A percentile compares a stretch with the other conserved stretches of the same genome.
Conservation (phyloP, 2,329 filamentous ascomycete genomes). For the Fusarium albidum region DNA sequence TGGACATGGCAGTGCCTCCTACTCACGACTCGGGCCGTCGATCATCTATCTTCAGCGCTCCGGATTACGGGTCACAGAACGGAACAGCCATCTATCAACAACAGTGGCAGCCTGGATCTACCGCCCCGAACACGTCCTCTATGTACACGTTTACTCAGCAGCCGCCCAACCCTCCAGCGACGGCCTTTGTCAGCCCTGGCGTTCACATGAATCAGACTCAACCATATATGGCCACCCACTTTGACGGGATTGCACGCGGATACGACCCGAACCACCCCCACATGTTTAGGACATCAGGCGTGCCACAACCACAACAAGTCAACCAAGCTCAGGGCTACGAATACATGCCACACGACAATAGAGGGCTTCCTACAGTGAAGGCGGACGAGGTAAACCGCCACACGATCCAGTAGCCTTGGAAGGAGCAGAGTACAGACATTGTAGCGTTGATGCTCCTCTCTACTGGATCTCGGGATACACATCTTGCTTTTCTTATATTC, state of each 20-base stretch:
- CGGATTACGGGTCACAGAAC: slow-evolving; percentile 53
- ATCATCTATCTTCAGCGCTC: slow-evolving; percentile 51
- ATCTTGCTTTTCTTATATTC: slow-evolving; percentile 21
- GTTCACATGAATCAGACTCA: slow-evolving; percentile 46
- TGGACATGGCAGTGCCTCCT: slow-evolving; percentile 55
- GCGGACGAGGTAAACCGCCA: slow-evolving; percentile 42
- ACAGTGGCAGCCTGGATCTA: slow-evolving; percentile 55
- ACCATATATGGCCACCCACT: slow-evolving; percentile 45
- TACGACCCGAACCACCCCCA: slow-evolving; percentile 44
- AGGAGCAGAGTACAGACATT: background rate
- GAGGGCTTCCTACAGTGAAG: slow-evolving; percentile 43
- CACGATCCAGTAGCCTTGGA: slow-evolving; percentile 37
- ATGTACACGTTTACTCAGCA: slow-evolving; percentile 58
- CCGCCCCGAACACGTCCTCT: slow-evolving; percentile 50
- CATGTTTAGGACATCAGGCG: slow-evolving; percentile 46
- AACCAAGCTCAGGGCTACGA: slow-evolving; percentile 45
- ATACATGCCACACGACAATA: slow-evolving; percentile 46
- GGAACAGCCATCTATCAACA: slow-evolving; percentile 51
- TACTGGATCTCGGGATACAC: slow-evolving; percentile 9
- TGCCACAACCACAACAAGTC: slow-evolving; percentile 41
- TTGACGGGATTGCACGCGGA: slow-evolving; percentile 46
- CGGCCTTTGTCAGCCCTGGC: slow-evolving; percentile 43
- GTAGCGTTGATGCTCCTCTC: slow-evolving; percentile 3
- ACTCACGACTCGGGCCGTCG: slow-evolving; percentile 56
- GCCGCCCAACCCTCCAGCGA: slow-evolving; percentile 42